phyloP scores from a whole-genome alignment of 208 protist species.

The Leishmania martiniquensis region DNA sequence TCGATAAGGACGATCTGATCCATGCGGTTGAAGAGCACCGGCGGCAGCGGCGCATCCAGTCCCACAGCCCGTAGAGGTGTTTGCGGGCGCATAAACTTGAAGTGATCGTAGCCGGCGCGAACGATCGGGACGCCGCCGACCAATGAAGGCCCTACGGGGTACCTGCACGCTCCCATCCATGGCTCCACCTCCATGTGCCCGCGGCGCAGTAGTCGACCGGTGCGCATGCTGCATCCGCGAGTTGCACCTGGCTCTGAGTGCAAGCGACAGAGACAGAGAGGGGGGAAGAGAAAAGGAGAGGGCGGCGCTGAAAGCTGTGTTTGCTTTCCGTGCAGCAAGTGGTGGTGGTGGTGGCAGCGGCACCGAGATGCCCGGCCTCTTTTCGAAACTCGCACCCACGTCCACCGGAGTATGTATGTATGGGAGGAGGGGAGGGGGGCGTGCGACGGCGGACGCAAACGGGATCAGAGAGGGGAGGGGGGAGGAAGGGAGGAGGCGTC shows the following conservation, averaged over 20 bases:
- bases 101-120: conserved; percentile 74
- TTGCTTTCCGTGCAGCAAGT: neutral
- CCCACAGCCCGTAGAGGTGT: conserved; percentile 72
- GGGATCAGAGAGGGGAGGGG: neutral
- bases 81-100: conserved; percentile 60
- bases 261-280: conserved; percentile 10
- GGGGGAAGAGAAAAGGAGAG: neutral
- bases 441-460: neutral
- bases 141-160: conserved; percentile 62
- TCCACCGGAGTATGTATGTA: neutral
- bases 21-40: conserved; percentile 83
- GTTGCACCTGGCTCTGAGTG: neutral
- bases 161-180: conserved; percentile 84
- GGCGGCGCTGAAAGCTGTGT: no score
- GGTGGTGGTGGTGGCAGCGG: neutral
- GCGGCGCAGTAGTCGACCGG: conserved; percentile 40
- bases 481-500: neutral
- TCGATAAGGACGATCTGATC: conserved; percentile 88
- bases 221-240: conserved; percentile 17
- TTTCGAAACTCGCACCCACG: neutral
- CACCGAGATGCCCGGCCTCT: neutral
- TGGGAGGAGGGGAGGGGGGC: neutral
- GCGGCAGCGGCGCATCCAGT: conserved; percentile 66
- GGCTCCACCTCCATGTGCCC: conserved; percentile 66
- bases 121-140: conserved; percentile 62